Evolutionary conservation across 2,329 filamentous ascomycete genomes (phyloP).

Genomic region (Aspergillus intermedius): DNA sequence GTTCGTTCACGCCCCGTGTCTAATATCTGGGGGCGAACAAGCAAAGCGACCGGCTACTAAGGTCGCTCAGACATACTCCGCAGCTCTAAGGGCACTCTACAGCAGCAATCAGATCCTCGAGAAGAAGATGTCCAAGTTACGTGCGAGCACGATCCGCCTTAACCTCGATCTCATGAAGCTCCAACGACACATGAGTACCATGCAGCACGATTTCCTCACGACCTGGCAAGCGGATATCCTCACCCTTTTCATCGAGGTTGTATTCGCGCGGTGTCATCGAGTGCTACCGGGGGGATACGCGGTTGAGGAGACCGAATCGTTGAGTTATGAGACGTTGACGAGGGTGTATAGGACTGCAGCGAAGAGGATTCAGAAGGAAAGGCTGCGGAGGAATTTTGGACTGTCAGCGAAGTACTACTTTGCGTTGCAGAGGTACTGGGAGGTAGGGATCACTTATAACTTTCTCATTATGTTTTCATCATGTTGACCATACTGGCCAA

Average conservation of each 20-base stretch:
- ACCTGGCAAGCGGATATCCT: conserved; percentile 32
- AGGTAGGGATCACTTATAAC: conserved; percentile 15
- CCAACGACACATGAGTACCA: conserved; percentile 19
- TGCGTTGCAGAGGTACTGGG: conserved; percentile 22
- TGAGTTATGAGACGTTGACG: conserved; percentile 15
- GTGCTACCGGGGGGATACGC: conserved; percentile 17
- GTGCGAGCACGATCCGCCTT: conserved; percentile 14
- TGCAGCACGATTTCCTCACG: conserved; percentile 20
- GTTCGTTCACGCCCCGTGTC: conserved; percentile 6
- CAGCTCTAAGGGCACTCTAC: conserved; percentile 15
- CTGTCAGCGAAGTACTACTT: conserved; percentile 18
- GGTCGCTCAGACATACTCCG: conserved; percentile 12
- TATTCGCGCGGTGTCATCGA: conserved; percentile 17
- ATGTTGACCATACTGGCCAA: conserved; percentile 4
- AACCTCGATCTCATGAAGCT: conserved; percentile 20
- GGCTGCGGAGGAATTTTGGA: conserved; percentile 18
- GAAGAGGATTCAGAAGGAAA: conserved; percentile 16
- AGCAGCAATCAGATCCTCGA: conserved; percentile 22
- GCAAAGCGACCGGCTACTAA: not conserved
- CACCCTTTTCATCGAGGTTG: conserved; percentile 29
- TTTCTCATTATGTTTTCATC: not conserved
- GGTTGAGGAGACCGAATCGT: conserved; percentile 10
- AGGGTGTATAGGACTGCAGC: conserved; percentile 22
- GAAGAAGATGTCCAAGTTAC: conserved; percentile 17
- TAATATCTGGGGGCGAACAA: not conserved